phyloP scores from a whole-genome alignment of 345 rosid species.

The Psidium friedrichsthalianum region DNA sequence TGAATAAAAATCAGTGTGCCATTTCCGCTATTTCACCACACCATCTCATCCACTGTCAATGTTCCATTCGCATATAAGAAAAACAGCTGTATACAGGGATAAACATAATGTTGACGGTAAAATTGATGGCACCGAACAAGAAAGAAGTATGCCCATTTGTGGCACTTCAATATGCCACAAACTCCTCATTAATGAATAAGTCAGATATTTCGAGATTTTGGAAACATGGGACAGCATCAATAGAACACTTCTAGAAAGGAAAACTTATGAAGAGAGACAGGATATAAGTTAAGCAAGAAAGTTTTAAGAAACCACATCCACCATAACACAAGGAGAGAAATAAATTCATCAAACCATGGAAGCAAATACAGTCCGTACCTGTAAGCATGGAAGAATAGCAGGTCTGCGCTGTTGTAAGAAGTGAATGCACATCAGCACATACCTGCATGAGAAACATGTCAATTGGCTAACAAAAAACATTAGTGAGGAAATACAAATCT shows the following conservation, averaged over 20 bases:
- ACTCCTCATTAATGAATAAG: neutral
- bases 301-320: neutral
- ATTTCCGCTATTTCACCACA: neutral
- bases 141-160: neutral
- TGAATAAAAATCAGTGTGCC: neutral
- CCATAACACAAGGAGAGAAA: neutral
- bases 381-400: constrained; percentile 93
- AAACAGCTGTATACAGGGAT: neutral
- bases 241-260: neutral
- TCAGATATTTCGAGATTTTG: neutral
- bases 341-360: neutral
- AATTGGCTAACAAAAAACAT: neutral
- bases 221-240: neutral
- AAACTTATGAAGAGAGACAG: neutral
- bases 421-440: constrained; percentile 94
- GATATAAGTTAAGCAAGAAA: constrained; percentile 3
- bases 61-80: neutral
- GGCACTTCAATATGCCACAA: neutral
- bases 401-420: constrained; percentile 86
- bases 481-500: neutral
- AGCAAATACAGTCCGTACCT: constrained; percentile 29
- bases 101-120: neutral
- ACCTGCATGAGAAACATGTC: constrained; percentile 35
- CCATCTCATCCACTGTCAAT: neutral
- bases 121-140: neutral